Evolutionary conservation across 139 green algal genomes (phyloP).

Genomic region (Volvox reticuliferus): DNA sequence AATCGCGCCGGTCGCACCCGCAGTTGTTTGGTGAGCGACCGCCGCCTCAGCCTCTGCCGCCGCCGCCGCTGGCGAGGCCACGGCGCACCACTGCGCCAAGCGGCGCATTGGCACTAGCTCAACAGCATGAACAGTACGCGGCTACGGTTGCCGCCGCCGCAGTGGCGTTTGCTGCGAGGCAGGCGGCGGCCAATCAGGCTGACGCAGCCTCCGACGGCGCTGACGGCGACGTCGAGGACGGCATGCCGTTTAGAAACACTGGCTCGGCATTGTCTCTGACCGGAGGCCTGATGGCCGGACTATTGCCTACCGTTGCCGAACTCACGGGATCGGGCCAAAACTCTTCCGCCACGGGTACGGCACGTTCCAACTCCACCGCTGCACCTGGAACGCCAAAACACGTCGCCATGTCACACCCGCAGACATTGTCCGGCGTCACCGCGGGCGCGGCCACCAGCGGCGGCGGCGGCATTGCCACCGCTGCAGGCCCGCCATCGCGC

Average conservation of each 20-base stretch:
- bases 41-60: neutral
- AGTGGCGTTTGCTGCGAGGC: constrained; percentile 8
- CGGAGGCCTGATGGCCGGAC: neutral
- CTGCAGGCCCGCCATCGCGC: neutral
- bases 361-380: neutral
- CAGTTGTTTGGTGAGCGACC: neutral
- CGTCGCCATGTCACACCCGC: neutral
- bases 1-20: neutral
- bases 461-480: neutral
- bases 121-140: constrained; percentile 19
- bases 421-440: neutral
- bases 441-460: neutral
- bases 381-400: neutral
- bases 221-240: neutral
- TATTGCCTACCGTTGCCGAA: constrained; percentile 4
- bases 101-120: neutral
- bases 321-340: neutral
- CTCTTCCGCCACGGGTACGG: constrained; percentile 1
- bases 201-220: neutral
- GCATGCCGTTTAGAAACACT: neutral
- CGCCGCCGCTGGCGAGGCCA: neutral
- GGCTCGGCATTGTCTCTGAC: neutral
- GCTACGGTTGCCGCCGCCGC: constrained; percentile 2
- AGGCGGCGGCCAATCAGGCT: neutral
- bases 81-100: neutral